phyloP scores from a whole-genome alignment of 2,329 filamentous ascomycete genomes.

The Cercospora zeae-maydis region DNA sequence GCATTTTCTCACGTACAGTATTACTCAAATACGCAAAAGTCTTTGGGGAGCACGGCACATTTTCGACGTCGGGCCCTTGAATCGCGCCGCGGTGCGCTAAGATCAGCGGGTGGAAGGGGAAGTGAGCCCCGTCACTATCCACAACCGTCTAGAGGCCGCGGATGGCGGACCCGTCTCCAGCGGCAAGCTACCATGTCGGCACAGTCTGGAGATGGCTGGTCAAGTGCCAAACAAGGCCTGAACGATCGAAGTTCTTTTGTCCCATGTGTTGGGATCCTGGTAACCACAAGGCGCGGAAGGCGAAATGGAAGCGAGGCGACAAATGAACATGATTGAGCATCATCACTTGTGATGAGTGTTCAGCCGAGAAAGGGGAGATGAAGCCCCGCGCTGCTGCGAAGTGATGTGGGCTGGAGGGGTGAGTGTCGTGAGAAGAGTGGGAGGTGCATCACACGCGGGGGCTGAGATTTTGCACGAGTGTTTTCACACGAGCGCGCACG shows the following conservation, averaged over 20 bases:
- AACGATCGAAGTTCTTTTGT: constrained; percentile 2
- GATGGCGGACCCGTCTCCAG: not conserved
- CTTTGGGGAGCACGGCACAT: constrained; percentile 6
- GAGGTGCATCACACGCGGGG: not conserved
- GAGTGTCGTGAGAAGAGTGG: not conserved
- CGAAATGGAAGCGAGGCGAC: not conserved
- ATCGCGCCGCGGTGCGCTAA: constrained; percentile 7
- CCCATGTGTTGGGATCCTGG: not conserved
- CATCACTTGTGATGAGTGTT: not conserved
- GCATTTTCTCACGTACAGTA: not conserved
- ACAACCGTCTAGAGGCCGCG: not conserved
- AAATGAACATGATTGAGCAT: not conserved
- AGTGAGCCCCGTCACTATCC: not conserved
- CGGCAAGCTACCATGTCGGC: not conserved
- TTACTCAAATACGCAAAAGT: not conserved
- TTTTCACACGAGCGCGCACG: too few relatives aligned
- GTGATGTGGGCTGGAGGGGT: constrained; percentile 1
- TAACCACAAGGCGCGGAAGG: not conserved
- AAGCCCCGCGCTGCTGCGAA: not conserved
- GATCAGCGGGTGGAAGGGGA: constrained; percentile 11
- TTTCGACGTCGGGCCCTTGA: constrained; percentile 6
- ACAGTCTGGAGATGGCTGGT: not conserved
- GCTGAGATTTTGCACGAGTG: too few relatives aligned
- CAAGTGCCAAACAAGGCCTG: not conserved
- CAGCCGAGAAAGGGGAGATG: not conserved